Evolutionary conservation across 192 early-diverging fungal genomes (phyloP).

Genomic region (Rhizoclosmatium globosum): DNA sequence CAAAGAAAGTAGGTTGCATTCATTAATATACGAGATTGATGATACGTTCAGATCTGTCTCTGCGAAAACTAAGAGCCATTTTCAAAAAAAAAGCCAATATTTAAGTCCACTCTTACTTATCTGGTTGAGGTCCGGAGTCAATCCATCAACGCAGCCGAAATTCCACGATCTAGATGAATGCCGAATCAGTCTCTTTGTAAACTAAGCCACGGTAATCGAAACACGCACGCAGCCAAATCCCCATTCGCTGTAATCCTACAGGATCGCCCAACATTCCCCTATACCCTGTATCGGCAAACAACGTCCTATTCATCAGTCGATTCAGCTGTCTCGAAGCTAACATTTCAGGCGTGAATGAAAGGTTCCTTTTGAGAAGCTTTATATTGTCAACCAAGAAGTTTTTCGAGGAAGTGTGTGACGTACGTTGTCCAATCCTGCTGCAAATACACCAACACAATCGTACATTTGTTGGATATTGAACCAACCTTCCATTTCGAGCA

Average conservation of each 20-base stretch:
- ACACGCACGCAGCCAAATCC: neutral
- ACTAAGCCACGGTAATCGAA: neutral
- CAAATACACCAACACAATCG: neutral
- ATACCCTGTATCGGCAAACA: neutral
- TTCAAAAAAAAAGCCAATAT: neutral
- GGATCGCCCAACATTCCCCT: neutral
- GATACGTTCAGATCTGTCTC: neutral
- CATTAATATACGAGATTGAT: neutral
- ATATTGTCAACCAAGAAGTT: neutral
- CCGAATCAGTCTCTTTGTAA: neutral
- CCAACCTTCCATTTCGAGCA: neutral
- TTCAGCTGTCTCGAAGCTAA: neutral
- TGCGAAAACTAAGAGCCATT: neutral
- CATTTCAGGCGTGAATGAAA: neutral
- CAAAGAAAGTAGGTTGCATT: neutral
- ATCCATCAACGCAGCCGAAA: neutral
- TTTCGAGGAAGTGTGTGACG: neutral
- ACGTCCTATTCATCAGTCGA: neutral
- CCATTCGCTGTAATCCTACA: neutral
- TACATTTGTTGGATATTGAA: neutral
- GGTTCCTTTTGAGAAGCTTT: neutral
- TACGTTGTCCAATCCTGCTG: neutral
- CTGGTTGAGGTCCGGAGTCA: neutral
- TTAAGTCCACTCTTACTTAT: neutral
- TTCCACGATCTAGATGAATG: neutral